phyloP scores from a whole-genome alignment of 176 grass and related monocot genomes.

The Eleusine coracana region DNA sequence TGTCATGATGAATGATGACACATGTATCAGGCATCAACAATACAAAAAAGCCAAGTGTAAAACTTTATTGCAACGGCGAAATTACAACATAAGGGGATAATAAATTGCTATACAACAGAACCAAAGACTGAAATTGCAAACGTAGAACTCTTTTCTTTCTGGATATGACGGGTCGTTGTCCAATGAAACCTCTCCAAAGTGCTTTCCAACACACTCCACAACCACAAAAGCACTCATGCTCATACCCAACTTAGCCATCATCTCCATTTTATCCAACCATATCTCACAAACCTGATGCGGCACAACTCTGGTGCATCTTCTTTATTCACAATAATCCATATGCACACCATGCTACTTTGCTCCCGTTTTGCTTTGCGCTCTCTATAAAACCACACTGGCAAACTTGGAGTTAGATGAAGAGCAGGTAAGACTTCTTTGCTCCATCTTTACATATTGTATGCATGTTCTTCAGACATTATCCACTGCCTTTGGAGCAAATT shows the following conservation, averaged over 20 bases:
- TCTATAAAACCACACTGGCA: conserved; percentile 29
- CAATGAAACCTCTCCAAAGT: conserved; percentile 3
- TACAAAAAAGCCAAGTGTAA: not conserved
- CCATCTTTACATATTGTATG: not conserved
- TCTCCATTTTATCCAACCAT: not conserved
- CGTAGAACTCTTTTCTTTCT: not conserved
- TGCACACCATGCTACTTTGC: not conserved
- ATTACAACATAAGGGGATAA: not conserved
- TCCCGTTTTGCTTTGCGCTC: not conserved
- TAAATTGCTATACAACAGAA: not conserved
- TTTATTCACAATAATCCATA: conserved; percentile 46
- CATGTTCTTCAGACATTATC: conserved; percentile 51
- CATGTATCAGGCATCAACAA: not conserved
- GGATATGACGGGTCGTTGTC: not conserved
- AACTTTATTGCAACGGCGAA: not conserved
- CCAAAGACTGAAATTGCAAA: not conserved
- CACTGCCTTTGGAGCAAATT: conserved; percentile 48
- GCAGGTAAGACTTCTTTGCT: not conserved
- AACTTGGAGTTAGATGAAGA: conserved; percentile 15
- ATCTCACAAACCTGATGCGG: conserved; percentile 5
- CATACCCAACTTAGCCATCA: not conserved
- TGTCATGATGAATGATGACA: not conserved
- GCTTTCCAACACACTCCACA: conserved; percentile 26
- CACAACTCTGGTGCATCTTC: conserved; percentile 15
- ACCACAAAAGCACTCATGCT: conserved; percentile 8